Evolutionary conservation across 106 monocot species (phyloP).

Genomic region (Dendrobium catenatum): DNA sequence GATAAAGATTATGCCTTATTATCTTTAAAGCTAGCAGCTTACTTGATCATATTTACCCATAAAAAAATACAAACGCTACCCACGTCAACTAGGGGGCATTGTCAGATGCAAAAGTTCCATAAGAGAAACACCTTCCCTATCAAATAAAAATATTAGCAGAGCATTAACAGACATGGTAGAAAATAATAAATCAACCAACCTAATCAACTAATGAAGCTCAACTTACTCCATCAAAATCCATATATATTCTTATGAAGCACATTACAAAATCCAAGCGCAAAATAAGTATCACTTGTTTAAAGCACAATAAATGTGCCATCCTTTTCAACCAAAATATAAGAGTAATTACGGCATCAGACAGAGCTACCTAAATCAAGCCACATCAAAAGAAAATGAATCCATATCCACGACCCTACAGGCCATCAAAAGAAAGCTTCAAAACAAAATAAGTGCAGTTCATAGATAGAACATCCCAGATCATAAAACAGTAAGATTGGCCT

Average conservation of each 20-base stretch:
- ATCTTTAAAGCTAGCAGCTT: background rate
- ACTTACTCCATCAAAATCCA: background rate
- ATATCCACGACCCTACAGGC: background rate
- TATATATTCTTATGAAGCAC: background rate
- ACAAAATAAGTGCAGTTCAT: background rate
- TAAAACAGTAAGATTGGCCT: background rate
- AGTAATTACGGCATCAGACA: background rate
- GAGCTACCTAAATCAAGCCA: background rate
- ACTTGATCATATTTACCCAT: background rate
- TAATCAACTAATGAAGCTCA: background rate
- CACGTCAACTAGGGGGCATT: too few relatives aligned
- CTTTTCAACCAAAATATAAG: background rate
- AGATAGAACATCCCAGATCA: background rate
- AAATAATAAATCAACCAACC: background rate
- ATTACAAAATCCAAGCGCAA: background rate
- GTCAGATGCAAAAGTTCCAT: background rate
- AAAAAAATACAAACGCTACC: too few relatives aligned
- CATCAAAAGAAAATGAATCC: background rate
- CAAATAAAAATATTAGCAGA: background rate
- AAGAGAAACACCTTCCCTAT: background rate
- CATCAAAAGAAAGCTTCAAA: constrained; percentile 6
- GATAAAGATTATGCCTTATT: background rate
- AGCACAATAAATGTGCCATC: background rate
- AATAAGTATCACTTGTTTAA: background rate
- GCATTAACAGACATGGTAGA: background rate